Evolutionary conservation across 116 monocot species (phyloP).

Genomic region (Trichopus zeylanicus): DNA sequence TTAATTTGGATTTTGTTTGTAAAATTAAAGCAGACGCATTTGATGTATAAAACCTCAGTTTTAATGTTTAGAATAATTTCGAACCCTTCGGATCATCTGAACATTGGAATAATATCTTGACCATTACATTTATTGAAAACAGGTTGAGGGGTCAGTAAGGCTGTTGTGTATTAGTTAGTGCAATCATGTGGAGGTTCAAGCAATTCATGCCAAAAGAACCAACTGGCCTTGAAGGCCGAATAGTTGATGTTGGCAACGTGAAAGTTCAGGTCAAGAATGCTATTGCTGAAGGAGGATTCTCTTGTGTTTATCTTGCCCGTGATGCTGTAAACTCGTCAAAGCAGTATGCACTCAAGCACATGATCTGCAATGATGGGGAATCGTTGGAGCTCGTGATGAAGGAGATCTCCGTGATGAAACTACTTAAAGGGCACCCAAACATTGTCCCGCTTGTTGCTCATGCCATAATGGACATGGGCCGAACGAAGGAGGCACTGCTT

Average conservation of each 20-base stretch:
- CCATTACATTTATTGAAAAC: neutral
- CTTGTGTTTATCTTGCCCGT: slow-evolving; percentile 77
- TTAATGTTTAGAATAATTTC: too few relatives aligned
- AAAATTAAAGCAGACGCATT: too few relatives aligned
- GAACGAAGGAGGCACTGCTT: slow-evolving; percentile 72
- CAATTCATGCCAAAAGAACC: slow-evolving; percentile 65
- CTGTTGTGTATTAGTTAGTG: neutral
- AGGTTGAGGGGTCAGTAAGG: neutral
- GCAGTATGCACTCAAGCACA: slow-evolving; percentile 92
- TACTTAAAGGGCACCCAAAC: slow-evolving; percentile 85
- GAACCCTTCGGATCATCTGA: too few relatives aligned
- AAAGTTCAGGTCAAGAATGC: slow-evolving; percentile 67
- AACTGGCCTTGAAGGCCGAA: slow-evolving; percentile 65
- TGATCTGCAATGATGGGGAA: slow-evolving; percentile 81
- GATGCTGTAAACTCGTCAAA: slow-evolving; percentile 50
- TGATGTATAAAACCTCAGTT: too few relatives aligned
- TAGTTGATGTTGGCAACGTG: slow-evolving; percentile 59
- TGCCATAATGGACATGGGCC: slow-evolving; percentile 66
- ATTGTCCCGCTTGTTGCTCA: slow-evolving; percentile 59
- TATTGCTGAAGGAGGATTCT: slow-evolving; percentile 96
- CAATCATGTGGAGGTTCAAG: slow-evolving; percentile 80
- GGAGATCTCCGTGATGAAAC: slow-evolving; percentile 78
- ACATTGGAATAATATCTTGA: too few relatives aligned
- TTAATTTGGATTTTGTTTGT: too few relatives aligned
- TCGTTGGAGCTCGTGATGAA: slow-evolving; percentile 63